A percentile compares a stretch with the other conserved stretches of the same genome.
Conservation (phyloP, 306 rosid genomes). For the Lupinus albus region DNA sequence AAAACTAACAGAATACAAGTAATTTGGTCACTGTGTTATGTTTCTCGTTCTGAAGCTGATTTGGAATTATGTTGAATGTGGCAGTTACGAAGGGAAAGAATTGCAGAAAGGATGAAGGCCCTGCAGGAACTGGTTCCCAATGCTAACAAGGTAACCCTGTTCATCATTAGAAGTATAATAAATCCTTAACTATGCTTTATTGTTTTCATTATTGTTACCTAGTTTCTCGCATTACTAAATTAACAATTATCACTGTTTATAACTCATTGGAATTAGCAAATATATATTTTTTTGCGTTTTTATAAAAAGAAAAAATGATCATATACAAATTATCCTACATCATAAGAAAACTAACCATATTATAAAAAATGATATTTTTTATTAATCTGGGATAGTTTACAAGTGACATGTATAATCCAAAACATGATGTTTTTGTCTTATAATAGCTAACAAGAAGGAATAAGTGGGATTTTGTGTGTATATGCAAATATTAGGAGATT, state of each 20-base stretch:
- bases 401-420: no score
- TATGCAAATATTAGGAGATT: no score
- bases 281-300: no score
- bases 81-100: constrained; percentile 97
- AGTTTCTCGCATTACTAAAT: background rate
- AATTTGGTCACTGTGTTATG: background rate
- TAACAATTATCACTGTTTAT: background rate
- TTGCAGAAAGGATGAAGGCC: constrained; percentile 97
- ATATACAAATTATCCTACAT: no score
- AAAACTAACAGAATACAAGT: background rate
- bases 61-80: constrained; percentile 22
- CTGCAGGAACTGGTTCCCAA: constrained; percentile 97
- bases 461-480: constrained; percentile 10
- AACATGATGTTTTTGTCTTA: background rate
- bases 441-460: background rate
- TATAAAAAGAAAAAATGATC: no score
- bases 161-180: background rate
- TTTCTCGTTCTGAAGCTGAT: constrained; percentile 5
- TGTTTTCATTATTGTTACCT: background rate
- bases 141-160: constrained; percentile 74
- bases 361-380: no score
- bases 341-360: no score
- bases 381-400: no score
- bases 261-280: background rate
- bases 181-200: background rate